Percentiles rank a stretch among this genome's conserved stretches.
phyloP scores from a whole-genome alignment of 2,329 filamentous ascomycete species.

The Sarocladiaceae sp. region DNA sequence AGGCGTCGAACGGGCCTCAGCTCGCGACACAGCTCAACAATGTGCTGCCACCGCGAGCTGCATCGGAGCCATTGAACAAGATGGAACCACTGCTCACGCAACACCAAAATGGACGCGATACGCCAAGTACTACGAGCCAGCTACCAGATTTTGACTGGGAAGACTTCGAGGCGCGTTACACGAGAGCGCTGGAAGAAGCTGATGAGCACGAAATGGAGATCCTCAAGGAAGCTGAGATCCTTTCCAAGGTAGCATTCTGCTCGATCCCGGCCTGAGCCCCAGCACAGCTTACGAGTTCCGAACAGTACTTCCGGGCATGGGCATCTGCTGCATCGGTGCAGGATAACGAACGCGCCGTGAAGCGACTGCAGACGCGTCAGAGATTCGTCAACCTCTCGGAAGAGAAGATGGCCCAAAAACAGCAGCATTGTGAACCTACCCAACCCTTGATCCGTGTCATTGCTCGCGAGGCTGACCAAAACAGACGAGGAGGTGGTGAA shows the following conservation, averaged over 20 bases:
- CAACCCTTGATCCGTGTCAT: background rate
- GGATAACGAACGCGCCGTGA: constrained; percentile 70
- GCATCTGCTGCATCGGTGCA: constrained; percentile 63
- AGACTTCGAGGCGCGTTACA: constrained; percentile 65
- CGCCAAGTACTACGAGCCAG: constrained; percentile 44
- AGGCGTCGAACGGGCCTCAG: too few relatives aligned
- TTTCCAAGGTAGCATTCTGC: constrained; percentile 53
- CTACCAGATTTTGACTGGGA: constrained; percentile 67
- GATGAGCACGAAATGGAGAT: constrained; percentile 59
- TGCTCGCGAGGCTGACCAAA: constrained; percentile 7
- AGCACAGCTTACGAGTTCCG: too few relatives aligned
- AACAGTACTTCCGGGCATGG: constrained; percentile 80
- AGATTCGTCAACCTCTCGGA: constrained; percentile 71
- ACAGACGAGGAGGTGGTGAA: constrained; percentile 49
- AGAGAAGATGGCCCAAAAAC: constrained; percentile 62
- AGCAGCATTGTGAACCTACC: constrained; percentile 65
- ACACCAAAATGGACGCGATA: constrained; percentile 15
- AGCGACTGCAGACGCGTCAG: constrained; percentile 74
- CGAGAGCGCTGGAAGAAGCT: constrained; percentile 56
- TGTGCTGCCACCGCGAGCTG: background rate
- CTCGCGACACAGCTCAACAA: background rate
- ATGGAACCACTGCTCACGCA: background rate
- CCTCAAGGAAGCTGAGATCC: constrained; percentile 57
- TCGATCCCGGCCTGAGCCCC: too few relatives aligned
- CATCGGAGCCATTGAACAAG: constrained; percentile 1